Conservation (phyloP, 2,329 filamentous ascomycete genomes). For the Exophiala bonariae region DNA sequence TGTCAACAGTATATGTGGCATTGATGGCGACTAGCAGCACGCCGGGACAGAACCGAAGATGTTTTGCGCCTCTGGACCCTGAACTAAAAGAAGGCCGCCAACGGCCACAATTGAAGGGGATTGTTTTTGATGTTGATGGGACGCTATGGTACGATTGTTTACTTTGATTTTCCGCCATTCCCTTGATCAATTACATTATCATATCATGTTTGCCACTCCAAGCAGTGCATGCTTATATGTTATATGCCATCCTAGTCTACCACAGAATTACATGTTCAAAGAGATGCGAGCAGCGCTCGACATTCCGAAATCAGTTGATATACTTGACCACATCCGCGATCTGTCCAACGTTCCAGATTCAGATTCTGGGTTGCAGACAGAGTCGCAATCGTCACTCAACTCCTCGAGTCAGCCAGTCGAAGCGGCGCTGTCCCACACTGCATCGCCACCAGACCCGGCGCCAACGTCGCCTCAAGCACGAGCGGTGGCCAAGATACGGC, state of each 20-base stretch:
- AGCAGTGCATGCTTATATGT: neutral
- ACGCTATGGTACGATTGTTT: constrained; percentile 90
- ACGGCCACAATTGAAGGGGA: constrained; percentile 51
- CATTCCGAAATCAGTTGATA: constrained; percentile 74
- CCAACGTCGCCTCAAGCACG: constrained; percentile 23
- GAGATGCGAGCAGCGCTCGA: constrained; percentile 76
- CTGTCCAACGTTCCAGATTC: constrained; percentile 59
- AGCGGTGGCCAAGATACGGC: constrained; percentile 73
- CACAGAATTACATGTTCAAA: constrained; percentile 93
- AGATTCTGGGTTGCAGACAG: neutral
- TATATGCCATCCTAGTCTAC: constrained; percentile 57
- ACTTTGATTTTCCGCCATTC: constrained; percentile 25
- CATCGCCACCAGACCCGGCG: constrained; percentile 23
- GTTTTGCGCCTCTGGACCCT: constrained; percentile 25
- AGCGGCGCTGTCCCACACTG: constrained; percentile 12
- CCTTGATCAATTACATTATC: constrained; percentile 4
- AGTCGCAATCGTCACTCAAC: constrained; percentile 9
- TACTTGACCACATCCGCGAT: constrained; percentile 81
- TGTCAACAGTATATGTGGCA: too few species aligned
- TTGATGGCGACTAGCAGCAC: too few species aligned
- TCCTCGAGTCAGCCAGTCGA: constrained; percentile 8
- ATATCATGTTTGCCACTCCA: neutral
- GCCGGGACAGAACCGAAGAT: constrained; percentile 3
- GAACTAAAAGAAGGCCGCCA: constrained; percentile 9
- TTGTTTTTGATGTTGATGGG: constrained; percentile 92